Base-by-base conservation (phyloP, 2,329 filamentous ascomycete species). In the Plenodomus tracheiphilus region DNA sequence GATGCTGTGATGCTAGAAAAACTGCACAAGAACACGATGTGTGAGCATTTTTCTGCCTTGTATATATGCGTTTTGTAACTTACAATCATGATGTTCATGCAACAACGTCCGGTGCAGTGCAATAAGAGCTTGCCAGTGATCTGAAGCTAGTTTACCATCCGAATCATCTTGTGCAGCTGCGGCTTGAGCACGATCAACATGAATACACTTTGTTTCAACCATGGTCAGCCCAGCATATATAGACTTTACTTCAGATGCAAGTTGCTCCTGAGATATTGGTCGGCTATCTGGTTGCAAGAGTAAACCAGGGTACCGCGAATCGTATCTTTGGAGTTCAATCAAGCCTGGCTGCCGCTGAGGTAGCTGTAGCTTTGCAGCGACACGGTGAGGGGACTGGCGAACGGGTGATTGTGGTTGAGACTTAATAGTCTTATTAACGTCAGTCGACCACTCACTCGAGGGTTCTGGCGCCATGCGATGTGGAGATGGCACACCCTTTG, bases 181-280 rank as follows among this genome's bases (percentile, higher is more conserved):
- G 6, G 77, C 76, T 58, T 85, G 82, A 39, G 81, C 78, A 38
- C 83, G 85, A 58, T 93, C 89, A 1, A 95, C 86, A 45, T 95
- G 87, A 0, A 95, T 92, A 60, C 91, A 93, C 59, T 94, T 91
- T 19, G 83, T 84, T 66, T 97, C 93, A 0, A 96, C 89, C 84
- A 94, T 89, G 0, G 91, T 86, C 0, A 97, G 73, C 0, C 89
- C 91, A 0, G 86, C 85, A 61, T 96, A 96, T 3, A 94, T 94
- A 0, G 85, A 85, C 49, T 91, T 91, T 0, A 95, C 88, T 61
- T 96, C 91, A 0, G 85, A 84, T 0, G 90, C 83, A 0, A 96
- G 78, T 58, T 96, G 88, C 1, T 91, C 86, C 52, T 90, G 86
- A 0, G 85, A 86, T 7, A 94, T 91, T 0, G 84, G 81, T 0